Conservation (phyloP, 768 basidiomycete genomes). For the Tylopilus plumbeoviolaceoides region DNA sequence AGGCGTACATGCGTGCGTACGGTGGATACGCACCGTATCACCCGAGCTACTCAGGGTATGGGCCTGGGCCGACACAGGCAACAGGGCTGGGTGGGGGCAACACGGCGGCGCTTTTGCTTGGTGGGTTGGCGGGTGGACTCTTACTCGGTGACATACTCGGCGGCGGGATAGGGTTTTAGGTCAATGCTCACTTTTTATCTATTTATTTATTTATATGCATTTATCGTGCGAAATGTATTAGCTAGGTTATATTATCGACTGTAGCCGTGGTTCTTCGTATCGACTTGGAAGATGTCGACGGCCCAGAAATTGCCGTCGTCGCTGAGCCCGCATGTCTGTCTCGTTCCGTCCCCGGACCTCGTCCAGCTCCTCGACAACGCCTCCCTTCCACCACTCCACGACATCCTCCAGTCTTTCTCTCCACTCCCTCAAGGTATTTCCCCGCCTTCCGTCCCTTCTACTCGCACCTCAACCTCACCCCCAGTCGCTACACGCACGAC, state of each 20-base stretch:
- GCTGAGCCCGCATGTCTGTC: constrained; percentile 77
- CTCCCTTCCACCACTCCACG: constrained; percentile 63
- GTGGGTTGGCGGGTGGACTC: constrained; percentile 48
- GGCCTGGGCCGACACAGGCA: not conserved
- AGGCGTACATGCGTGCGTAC: constrained; percentile 34
- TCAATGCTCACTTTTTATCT: too few relatives aligned
- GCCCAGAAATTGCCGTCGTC: constrained; percentile 54
- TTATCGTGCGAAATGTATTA: not conserved
- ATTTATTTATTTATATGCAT: too few relatives aligned
- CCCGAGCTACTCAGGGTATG: constrained; percentile 14
- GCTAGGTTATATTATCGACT: too few relatives aligned
- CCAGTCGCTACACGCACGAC: constrained; percentile 82
- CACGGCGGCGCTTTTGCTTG: constrained; percentile 28
- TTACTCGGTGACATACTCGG: constrained; percentile 45
- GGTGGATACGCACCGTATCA: constrained; percentile 31
- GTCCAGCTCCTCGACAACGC: constrained; percentile 51
- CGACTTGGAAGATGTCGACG: constrained; percentile 34
- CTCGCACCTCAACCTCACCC: constrained; percentile 5
- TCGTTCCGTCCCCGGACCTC: constrained; percentile 70
- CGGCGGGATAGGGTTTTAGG: constrained; percentile 22
- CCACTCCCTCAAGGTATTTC: constrained; percentile 72
- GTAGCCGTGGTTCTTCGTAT: too few relatives aligned
- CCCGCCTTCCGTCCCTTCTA: not conserved
- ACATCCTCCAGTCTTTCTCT: constrained; percentile 81
- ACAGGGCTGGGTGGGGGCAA: not conserved